Evolutionary conservation across 164 flowering plant species (phyloP), one percentile per base, ranked within the genome.

Genomic region (Magnolia sinica): DNA sequence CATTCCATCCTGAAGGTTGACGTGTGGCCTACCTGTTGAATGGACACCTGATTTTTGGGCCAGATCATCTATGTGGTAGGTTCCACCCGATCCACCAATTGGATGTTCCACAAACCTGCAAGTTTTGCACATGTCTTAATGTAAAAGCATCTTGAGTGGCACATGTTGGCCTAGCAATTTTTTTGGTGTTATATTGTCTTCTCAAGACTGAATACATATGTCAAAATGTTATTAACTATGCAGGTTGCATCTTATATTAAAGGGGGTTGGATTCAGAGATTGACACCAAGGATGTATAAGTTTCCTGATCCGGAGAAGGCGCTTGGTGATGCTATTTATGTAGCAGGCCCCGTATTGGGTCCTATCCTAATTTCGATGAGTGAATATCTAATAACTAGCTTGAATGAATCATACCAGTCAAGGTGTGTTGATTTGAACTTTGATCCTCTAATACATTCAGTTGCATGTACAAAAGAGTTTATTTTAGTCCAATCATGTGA

Each of bases 261-360:
- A 77, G 99, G 96, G 50, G 99, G 99, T 6, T 96, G 98, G 98
- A 90, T 92, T 82, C 99, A 96, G 80, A 85, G 37, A 63, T 83
- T 78, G 75, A 82, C 84, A 82, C 86, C 87, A 71, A 88, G 88
- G 76, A 27, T 86, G 8, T 96, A 90, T 76, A 83, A 64, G 76
- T 96, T 96, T 79, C 98, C 99, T 50, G 83, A 93, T 84, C 63
- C 98, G 50, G 86, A 85, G 67, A 90, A 80, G 86, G 97, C 91
- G 73, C 81, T 91, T 72, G 80, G 77, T 76, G 93, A 91, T 88
- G 97, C 99, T 74, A 76, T 91, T 79, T 87, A 88, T 76, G 98
- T 89, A 68, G 99, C 99, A 78, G 99, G 99, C 74, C 87, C 94
- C 70, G 83, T 79, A 55, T 78, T 96, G 85, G 99, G 99, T 18